Base-by-base conservation (phyloP, 2,329 filamentous ascomycete genomes). In the Cercospora citrullina region DNA sequence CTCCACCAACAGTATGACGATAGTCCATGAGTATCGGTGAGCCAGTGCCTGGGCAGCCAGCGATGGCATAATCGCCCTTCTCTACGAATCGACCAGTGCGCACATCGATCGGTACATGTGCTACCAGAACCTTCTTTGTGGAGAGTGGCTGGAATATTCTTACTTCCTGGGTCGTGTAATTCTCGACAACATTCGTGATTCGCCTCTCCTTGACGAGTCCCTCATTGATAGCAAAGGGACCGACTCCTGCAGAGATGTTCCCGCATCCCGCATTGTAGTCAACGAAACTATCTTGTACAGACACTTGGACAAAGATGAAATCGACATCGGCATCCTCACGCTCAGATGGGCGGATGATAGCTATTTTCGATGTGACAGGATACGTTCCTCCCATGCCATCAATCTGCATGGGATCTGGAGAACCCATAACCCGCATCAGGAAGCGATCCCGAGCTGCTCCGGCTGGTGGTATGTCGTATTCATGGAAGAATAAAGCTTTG, bases 401-500 rank as follows among this genome's bases (percentile, higher is more conserved):
- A 31, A 71, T 72, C 18, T 69, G 69, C 67, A 69, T 69, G 18
- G 67, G 62, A 67, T 71, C 67, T 14, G 69, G 65, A 10, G 69
- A 68, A 26, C 71, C 65, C 69, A 69, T 67, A 18, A 68, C 33
- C 12, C 69, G 62, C 67, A 68, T 67, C 4, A 72, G 57, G 30
- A 71, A 68, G 21, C 68, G 66, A 36, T 70, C 70, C 61, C 70
- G 65, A 30, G 60, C 21, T 10, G 42, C 33, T 16, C 68, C 68
- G 61, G 63, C 61, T n/a, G 66, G 68, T 26, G 65, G 67, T n/a
- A 72, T 55, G 58, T 71, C 63, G 33, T 64, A 62, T 33, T 71
- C 69, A 55, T 72, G 69, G 62, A 71, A 68, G 65, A 71, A 69
- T 18, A 71, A 63, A 21, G 71, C 71, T 66, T 72, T 71, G 53